Base-by-base conservation (phyloP, 345 rosid genomes). In the Eucalyptus urophylla region DNA sequence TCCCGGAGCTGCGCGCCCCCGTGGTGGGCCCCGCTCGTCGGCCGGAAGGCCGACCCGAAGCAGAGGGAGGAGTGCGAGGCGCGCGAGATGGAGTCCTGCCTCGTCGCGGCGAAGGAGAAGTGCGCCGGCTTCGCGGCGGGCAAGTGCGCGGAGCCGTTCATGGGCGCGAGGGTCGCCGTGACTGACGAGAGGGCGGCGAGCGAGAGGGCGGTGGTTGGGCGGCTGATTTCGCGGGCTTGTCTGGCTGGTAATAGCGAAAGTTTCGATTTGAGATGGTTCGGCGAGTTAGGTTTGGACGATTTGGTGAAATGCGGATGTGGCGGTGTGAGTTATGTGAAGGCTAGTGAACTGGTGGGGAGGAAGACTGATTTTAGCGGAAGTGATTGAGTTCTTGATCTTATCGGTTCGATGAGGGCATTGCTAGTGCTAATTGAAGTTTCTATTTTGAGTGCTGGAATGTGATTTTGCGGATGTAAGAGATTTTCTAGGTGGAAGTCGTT, bases 21-120 rank as follows among this genome's bases (percentile, higher is more conserved):
- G 4, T 97, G 98, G 99, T 97, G 99, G 99, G 91, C 90, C 44
- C 83, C 88, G 81, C 90, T 93, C 9, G 54, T 88, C 37, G 94
- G 93, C 49, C 80, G 54, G 86, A 92, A 92, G 47, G 87, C 87
- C 37, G 94, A 94, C 81, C 91, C 94, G 90, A 94, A 90, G 90
- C 97, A 94, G 87, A 90, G 96, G 87, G 99, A 95, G 87, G 93
- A 50, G 65, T 96, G 98, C 92, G 99, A 97, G 90, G 96, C 90
- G 89, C 94, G 94, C 53, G 99, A 96, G 87, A 94, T 96, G 95
- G 92, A 93, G 88, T 92, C 87, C 8, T 97, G 99, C 89, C 89
- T 96, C 88, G 93, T 58, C 44, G 94, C 93, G 4, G 95, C 97
- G 14, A 94, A 93, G 89, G 95, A 90, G 60, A 97, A 96, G 93